Base-by-base conservation (phyloP, 1,284 basidiomycete genomes). In the Cryptococcus depauperatus region DNA sequence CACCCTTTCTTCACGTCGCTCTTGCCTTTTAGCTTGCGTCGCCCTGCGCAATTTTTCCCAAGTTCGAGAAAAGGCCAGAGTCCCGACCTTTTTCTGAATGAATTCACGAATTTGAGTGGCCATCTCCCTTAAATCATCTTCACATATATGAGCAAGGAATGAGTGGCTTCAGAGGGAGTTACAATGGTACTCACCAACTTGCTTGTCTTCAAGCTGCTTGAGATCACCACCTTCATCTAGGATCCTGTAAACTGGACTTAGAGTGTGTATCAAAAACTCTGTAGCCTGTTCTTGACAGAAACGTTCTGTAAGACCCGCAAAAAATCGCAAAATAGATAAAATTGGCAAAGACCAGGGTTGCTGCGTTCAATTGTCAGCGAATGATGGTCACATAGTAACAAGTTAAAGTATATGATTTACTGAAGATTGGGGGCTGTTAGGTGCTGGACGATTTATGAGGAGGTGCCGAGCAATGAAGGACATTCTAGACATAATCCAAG, bases 401-500 rank as follows among this genome's bases (percentile, higher is more conserved):
- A 29, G 19, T n/a, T n/a, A n/a, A n/a, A 9, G 42, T n/a, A 29
- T 4, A 8, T 19, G n/a, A 48, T 47, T 37, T 35, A 52, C 50
- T 27, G 35, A 30, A 32, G 50, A 46, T 23, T 46, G 50, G n/a
- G 30, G 35, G 9, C 46, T 48, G 30, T 72, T 66, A 19, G 62
- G 54, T 6, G 69, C 56, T 8, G 74, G 73, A 25, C 73, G 64
- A 35, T 62, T 61, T 42, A 73, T 66, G 51, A 75, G 69, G 30
- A 74, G 63, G 28, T 67, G 61, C 27, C 75, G 69, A 13, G 84
- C 80, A 64, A 93, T 84, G 71, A 87, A 93, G 0, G 92, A 96
- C 35, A 97, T 74, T 56, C 86, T 85, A 16, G 89, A 90, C 75
- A 96, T 96, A 33, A 97, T 71, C 90, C 92, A 97, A 0, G 85